These are phyloP conservation scores for Fusarium sp. DNA, from an alignment of 2,329 filamentous ascomycete genomes.

Conservation along the genomic window DNA sequence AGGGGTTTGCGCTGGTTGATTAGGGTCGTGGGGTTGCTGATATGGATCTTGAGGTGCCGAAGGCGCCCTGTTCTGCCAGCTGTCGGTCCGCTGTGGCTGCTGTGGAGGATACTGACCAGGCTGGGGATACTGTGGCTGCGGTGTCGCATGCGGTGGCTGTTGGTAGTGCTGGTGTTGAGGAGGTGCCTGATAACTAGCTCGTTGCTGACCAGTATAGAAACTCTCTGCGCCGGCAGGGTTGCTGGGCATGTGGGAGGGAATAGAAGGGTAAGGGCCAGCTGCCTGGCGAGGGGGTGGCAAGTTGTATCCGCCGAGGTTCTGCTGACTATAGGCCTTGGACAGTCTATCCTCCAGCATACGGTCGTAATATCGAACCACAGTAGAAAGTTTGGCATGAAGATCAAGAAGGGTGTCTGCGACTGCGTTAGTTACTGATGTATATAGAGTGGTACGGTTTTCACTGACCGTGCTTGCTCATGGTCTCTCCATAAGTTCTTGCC, in stretches of 20 bases:
- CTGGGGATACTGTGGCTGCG: slow-evolving; percentile 58
- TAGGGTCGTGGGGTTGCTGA: slow-evolving; percentile 47
- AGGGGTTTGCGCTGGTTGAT: slow-evolving; percentile 50
- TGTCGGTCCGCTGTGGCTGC: slow-evolving; percentile 64
- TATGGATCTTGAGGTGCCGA: slow-evolving; percentile 55
- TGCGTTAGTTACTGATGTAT: slow-evolving; percentile 31
- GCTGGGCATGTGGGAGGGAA: slow-evolving; percentile 68
- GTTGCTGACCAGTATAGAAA: slow-evolving; percentile 82
- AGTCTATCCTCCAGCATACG: slow-evolving; percentile 97
- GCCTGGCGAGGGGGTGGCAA: slow-evolving; percentile 67
- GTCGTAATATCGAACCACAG: slow-evolving; percentile 97
- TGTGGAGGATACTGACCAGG: slow-evolving; percentile 63
- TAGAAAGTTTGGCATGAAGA: slow-evolving; percentile 93
- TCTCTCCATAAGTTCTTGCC: slow-evolving; percentile 95
- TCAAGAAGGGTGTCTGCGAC: slow-evolving; percentile 87
- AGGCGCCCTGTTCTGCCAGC: slow-evolving; percentile 64
- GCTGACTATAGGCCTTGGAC: slow-evolving; percentile 91
- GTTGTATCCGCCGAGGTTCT: slow-evolving; percentile 77
- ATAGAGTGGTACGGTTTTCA: background rate
- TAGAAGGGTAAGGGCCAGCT: slow-evolving; percentile 78
- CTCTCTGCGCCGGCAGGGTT: slow-evolving; percentile 76
- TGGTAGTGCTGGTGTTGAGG: slow-evolving; percentile 52
- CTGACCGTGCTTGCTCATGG: slow-evolving; percentile 98
- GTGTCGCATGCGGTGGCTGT: slow-evolving; percentile 54
- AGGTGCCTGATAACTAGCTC: slow-evolving; percentile 67